Evolutionary conservation across 2,329 filamentous ascomycete species (phyloP).

Genomic region (Colletotrichum abscissum): DNA sequence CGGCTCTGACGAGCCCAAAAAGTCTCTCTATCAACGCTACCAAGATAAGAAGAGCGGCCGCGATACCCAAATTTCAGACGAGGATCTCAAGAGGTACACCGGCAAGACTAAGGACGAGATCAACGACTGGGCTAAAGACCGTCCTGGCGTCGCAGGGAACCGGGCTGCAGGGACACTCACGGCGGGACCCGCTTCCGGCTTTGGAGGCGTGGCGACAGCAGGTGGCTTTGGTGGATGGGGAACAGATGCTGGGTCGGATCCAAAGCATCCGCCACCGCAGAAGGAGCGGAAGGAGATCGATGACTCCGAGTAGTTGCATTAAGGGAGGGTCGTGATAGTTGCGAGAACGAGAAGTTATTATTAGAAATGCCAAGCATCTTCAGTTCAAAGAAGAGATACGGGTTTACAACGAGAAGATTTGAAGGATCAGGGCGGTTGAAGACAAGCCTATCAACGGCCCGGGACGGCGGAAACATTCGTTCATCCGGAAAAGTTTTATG

Average conservation of each 20-base stretch:
- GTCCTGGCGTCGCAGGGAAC: slow-evolving; percentile 53
- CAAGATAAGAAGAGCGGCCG: slow-evolving; percentile 45
- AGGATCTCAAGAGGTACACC: slow-evolving; percentile 54
- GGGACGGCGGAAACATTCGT: background rate
- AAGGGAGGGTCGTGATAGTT: background rate
- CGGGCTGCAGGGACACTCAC: slow-evolving; percentile 48
- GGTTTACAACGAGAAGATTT: background rate
- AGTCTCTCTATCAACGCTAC: slow-evolving; percentile 46
- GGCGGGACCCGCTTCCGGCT: slow-evolving; percentile 44
- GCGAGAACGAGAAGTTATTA: background rate
- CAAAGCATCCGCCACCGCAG: slow-evolving; percentile 49
- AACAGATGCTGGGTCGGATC: slow-evolving; percentile 40
- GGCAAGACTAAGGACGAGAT: slow-evolving; percentile 49
- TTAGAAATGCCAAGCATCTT: background rate
- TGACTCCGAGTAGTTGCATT: slow-evolving; percentile 4
- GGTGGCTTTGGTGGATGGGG: slow-evolving; percentile 51
- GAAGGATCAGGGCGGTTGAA: background rate
- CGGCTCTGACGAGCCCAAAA: slow-evolving; percentile 36
- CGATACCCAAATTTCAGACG: slow-evolving; percentile 46
- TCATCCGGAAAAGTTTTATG: background rate
- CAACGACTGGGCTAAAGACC: slow-evolving; percentile 48
- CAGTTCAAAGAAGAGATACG: background rate
- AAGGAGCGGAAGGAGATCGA: slow-evolving; percentile 13
- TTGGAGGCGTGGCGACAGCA: slow-evolving; percentile 43
- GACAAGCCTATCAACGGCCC: background rate